Percentiles rank a stretch among this genome's conserved stretches.
Evolutionary conservation across 371 early-diverging fungal species (phyloP).

Genomic region (Basidiobolus heterosporus): DNA sequence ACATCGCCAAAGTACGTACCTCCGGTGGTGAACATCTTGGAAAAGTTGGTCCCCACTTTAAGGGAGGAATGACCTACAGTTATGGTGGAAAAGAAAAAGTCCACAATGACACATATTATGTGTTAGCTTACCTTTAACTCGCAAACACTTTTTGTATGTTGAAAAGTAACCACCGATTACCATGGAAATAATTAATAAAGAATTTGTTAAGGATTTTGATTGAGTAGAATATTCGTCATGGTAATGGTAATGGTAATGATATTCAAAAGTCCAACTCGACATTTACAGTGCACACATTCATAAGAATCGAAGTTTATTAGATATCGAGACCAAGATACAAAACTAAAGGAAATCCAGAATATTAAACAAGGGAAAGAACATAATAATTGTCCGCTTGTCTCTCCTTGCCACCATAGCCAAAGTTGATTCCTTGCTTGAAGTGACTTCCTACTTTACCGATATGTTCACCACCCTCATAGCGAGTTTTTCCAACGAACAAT

Average conservation of each 20-base stretch:
- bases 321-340: too few relatives aligned
- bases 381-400: not conserved
- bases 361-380: not conserved
- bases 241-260: too few relatives aligned
- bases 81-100: constrained; percentile 9
- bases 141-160: too few relatives aligned
- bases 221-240: too few relatives aligned
- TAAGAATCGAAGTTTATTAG: too few relatives aligned
- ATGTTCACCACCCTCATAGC: constrained; percentile 13
- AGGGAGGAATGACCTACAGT: constrained; percentile 16
- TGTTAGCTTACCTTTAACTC: constrained; percentile 2
- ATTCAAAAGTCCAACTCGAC: too few relatives aligned
- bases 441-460: constrained; percentile 23
- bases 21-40: constrained; percentile 20
- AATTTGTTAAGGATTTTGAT: too few relatives aligned
- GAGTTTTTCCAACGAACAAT: constrained; percentile 25
- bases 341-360: too few relatives aligned
- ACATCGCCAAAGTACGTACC: constrained; percentile 19
- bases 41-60: constrained; percentile 19
- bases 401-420: constrained; percentile 11
- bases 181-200: too few relatives aligned
- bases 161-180: too few relatives aligned
- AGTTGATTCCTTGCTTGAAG: constrained; percentile 15
- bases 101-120: constrained; percentile 3
- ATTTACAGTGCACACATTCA: too few relatives aligned